A percentile compares a stretch with the other conserved stretches of the same genome.
Conservation (phyloP, 306 rosid species). For the Senna siamea region DNA sequence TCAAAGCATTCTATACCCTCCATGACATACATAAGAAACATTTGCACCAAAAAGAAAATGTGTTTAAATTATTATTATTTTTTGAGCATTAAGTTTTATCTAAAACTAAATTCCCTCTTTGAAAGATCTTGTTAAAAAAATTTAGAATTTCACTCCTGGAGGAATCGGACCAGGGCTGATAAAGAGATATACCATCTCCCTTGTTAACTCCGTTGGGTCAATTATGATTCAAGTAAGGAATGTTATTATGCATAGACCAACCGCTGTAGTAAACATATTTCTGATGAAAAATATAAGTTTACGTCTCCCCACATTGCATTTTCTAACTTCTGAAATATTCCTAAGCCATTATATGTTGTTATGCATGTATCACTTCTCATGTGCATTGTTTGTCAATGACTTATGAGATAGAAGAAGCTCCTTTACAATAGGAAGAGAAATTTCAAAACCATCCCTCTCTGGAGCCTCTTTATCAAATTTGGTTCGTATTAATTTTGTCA, state of each 20-base stretch:
- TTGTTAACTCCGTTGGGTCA: neutral
- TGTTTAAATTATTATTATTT: too few relatives aligned
- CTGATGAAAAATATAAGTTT: neutral
- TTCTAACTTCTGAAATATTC: constrained; percentile 6
- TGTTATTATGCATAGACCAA: constrained; percentile 12
- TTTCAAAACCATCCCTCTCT: neutral
- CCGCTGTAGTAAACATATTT: neutral
- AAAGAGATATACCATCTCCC: neutral
- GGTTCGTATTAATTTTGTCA: neutral
- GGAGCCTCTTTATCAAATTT: neutral
- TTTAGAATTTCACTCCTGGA: neutral
- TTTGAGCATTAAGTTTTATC: too few relatives aligned
- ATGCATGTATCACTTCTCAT: neutral
- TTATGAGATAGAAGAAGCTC: neutral
- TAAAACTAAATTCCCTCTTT: neutral
- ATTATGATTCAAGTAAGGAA: neutral
- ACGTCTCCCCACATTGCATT: constrained; percentile 6
- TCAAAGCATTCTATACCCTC: neutral
- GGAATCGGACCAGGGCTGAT: neutral
- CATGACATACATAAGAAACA: neutral
- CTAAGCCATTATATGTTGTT: neutral
- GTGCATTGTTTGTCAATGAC: neutral
- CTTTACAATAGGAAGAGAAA: neutral
- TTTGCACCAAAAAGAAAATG: too few relatives aligned
- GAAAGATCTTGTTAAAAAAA: too few relatives aligned